Base-by-base conservation (phyloP, 768 basidiomycete species). In the Guyanaporus albipodus region DNA sequence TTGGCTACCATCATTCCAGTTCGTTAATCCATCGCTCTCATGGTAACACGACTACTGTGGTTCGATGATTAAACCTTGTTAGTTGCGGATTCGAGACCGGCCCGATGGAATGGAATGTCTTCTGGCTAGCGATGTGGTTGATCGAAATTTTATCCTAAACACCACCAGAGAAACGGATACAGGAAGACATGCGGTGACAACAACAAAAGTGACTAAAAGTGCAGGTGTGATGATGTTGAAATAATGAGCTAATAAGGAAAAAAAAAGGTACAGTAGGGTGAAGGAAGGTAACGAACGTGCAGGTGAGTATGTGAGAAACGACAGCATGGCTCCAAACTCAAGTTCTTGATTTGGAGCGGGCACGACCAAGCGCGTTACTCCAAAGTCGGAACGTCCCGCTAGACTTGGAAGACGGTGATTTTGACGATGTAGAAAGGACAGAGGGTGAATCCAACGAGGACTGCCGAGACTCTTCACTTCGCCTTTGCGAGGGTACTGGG, bases 401-500 rank as follows among this genome's bases (percentile, higher is more conserved):
- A 0, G 66, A 64, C 23, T 55, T 64, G 39, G 49, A 6, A 5
- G 62, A 59, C 0, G 50, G 22, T 1, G 47, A 47, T 50, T 58
- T 60, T 11, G 60, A 63, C 0, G 46, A 6, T 3, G 45, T 51
- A 27, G 66, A 61, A 14, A 49, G n/a, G 43, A 68, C 33, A 2
- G 66, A 68, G 0, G 58, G 49, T 4, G 66, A 54, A 12, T 67
- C 64, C 38, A 64, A 35, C 3, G 66, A 67, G 11, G 41, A 15
- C 38, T 68, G 52, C 19, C 44, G 29, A 9, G 50, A 56, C 6
- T 66, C 66, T 18, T 61, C 64, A 24, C 64, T 60, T 27, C 50
- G 64, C 28, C 64, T 59, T 19, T 68, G 66, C 9, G 62, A 62
- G 27, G 64, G 61, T 3, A 66, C 64, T 19, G 64, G 64, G 44